Conservation (phyloP, 768 basidiomycete species). For the Coprinopsis cinerea region DNA sequence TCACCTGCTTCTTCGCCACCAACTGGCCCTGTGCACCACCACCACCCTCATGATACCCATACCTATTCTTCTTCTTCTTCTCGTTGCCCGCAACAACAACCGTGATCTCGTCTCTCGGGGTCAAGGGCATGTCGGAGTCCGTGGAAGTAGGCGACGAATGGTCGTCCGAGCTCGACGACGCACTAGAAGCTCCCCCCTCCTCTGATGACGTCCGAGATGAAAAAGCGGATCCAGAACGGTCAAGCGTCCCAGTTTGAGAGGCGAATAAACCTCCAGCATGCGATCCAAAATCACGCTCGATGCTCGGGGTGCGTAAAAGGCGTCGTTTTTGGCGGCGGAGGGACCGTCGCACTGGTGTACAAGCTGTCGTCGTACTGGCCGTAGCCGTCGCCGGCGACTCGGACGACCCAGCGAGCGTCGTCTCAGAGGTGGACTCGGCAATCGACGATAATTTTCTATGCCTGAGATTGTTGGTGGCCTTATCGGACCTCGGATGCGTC, state of each 20-base stretch:
- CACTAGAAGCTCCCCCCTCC: background rate
- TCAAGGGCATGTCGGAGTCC: conserved; percentile 14
- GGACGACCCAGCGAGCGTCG: background rate
- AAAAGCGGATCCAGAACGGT: conserved; percentile 7
- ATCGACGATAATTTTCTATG: background rate
- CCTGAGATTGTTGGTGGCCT: background rate
- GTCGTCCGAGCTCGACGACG: background rate
- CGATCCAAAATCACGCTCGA: conserved; percentile 28
- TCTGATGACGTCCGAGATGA: conserved; percentile 10
- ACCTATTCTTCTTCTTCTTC: too few species aligned
- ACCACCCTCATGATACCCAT: too few species aligned
- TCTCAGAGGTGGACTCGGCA: background rate
- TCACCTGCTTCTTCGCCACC: too few species aligned
- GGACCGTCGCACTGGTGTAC: conserved; percentile 18
- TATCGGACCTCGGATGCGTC: background rate
- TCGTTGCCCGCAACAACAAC: too few species aligned
- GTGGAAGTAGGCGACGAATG: conserved; percentile 1
- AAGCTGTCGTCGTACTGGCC: too few species aligned
- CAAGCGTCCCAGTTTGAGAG: conserved; percentile 10
- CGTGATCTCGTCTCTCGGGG: conserved; percentile 17
- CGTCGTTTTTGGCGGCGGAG: conserved; percentile 24
- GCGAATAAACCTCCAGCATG: conserved; percentile 15
- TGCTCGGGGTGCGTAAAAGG: conserved; percentile 31
- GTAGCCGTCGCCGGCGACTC: too few species aligned
- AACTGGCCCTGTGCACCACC: too few species aligned